These are phyloP conservation scores for Leucoagaricus sp. DNA, from an alignment of 1,284 basidiomycete genomes.

Conservation along the genomic window DNA sequence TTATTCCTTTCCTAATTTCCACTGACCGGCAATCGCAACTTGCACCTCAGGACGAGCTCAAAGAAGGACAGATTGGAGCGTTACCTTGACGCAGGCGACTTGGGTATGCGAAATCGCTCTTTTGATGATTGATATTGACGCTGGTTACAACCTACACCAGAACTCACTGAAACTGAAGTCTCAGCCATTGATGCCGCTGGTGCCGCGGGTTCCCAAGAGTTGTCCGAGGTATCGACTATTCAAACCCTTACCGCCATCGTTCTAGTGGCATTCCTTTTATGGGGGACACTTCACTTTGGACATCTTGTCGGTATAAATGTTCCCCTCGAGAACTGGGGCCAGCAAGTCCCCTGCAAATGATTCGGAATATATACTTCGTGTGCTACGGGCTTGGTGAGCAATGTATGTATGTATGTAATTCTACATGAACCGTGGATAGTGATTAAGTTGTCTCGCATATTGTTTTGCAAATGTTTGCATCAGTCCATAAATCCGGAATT, in stretches of 20 bases:
- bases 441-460: too few relatives aligned
- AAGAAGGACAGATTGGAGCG: conserved; percentile 60
- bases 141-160: conserved; percentile 20
- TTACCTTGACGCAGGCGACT: conserved; percentile 63
- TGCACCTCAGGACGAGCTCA: conserved; percentile 53
- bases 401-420: too few relatives aligned
- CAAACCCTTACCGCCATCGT: background rate
- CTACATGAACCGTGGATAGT: too few relatives aligned
- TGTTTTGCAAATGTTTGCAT: too few relatives aligned
- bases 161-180: conserved; percentile 47
- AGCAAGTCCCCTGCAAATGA: background rate
- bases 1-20: background rate
- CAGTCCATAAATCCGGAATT: too few relatives aligned
- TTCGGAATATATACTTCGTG: too few relatives aligned
- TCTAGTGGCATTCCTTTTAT: background rate
- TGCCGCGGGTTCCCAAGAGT: conserved; percentile 28
- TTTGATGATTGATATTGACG: background rate
- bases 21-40: background rate
- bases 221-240: background rate
- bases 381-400: too few relatives aligned
- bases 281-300: background rate
- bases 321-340: background rate
- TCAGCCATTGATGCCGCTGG: conserved; percentile 53
- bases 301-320: background rate
- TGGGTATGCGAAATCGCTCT: conserved; percentile 35